Base-by-base conservation (phyloP, 345 rosid species). In the Odontarrhena argentea region DNA sequence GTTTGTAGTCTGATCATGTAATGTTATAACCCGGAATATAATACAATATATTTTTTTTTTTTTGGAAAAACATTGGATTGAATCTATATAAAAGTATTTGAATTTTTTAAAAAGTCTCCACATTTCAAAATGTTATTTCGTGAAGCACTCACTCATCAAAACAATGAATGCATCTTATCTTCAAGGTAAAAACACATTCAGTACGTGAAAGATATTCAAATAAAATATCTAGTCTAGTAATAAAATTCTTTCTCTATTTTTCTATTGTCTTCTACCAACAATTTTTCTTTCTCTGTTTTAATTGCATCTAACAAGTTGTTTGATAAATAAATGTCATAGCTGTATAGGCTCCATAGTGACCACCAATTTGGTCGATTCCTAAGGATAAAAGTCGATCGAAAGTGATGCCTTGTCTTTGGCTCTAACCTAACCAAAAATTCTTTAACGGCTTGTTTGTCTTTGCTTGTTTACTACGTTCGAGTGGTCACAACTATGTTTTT, bases 371-470 rank as follows among this genome's bases (percentile, higher is more conserved):
- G 72, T 66, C 25, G 22, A 44, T 14, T 18, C 51, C 10, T 52
- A 48, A 59, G 50, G 68, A 67, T 66, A 60, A 57, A 30, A 5
- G 38, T 53, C 28, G 73, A 74, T 53, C 28, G 73, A 74, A 45
- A 54, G 64, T 30, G 73, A 74, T 74, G 73, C 68, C 54, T 67
- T 74, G 73, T 74, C 68, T 74, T 74, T 60, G 63, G 41, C 41
- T 64, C 49, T 13, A 47, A 47, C 58, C 73, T 40, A 18, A 67
- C 44, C 68, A 46, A 47, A 32, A 3, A 22, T 7, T 40, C 13
- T 54, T 68, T 30, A 60, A 74, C 73, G 73, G 58, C 9, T 53
- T 62, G 10, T 2, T 40, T 60, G 30, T 60, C 77, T 67, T 67
- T 48, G 73, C 71, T 11, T 73, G 8, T 59, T 43, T 59, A 11